These are phyloP conservation scores for Ballota nigra DNA, from an alignment of 257 asterid genomes.

Conservation along the genomic window DNA sequence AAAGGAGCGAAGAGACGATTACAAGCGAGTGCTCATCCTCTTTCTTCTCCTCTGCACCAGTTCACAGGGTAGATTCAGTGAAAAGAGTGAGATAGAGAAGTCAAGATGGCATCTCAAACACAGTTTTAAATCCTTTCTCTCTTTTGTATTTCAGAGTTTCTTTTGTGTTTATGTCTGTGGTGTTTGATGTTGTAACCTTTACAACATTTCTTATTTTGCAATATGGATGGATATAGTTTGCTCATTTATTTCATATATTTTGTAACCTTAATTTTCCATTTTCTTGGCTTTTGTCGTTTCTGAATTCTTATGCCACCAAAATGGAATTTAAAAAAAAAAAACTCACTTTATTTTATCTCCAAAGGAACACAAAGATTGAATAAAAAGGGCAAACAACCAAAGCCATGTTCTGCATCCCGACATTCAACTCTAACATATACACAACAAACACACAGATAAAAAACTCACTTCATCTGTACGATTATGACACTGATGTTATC, in stretches of 20 bases:
- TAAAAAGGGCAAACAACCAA: not conserved
- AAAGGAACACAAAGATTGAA: not conserved
- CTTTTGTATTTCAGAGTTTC: constrained; percentile 34
- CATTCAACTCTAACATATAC: not conserved
- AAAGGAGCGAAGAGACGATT: constrained; percentile 85
- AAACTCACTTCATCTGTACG: constrained; percentile 34
- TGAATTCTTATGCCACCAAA: not conserved
- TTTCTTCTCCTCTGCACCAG: constrained; percentile 67
- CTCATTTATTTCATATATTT: constrained; percentile 16
- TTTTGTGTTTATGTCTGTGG: constrained; percentile 18
- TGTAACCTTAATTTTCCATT: not conserved
- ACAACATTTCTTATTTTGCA: constrained; percentile 41
- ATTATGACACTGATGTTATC: constrained; percentile 59
- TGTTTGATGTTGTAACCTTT: constrained; percentile 59
- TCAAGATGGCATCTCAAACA: constrained; percentile 37
- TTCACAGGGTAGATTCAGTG: constrained; percentile 34
- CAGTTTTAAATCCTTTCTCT: constrained; percentile 22
- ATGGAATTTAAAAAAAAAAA: no score
- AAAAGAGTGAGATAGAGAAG: constrained; percentile 45
- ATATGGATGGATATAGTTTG: constrained; percentile 43
- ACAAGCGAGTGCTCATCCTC: constrained; percentile 84
- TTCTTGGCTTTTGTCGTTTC: not conserved
- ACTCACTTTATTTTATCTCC: not conserved
- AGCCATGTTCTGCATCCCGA: not conserved
- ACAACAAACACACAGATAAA: not conserved